These are phyloP conservation scores for Fusarium camptoceras DNA, from an alignment of 2,329 filamentous ascomycete genomes.

Conservation along the genomic window DNA sequence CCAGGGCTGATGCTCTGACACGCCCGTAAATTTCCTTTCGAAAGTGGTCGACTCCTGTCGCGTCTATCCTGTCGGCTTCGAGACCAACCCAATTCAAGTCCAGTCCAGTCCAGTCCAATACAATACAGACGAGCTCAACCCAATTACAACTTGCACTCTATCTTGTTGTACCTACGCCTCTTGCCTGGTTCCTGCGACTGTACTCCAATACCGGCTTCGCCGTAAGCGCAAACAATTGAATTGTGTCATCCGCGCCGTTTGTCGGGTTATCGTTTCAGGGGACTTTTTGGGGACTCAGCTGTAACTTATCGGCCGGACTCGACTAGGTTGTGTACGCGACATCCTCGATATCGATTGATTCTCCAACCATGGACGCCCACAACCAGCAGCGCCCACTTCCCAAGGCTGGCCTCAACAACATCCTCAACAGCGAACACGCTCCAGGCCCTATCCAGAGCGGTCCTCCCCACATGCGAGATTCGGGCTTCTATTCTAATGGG, in stretches of 20 bases:
- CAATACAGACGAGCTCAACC: not conserved
- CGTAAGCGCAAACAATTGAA: constrained; percentile 15
- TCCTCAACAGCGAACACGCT: constrained; percentile 54
- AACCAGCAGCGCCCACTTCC: constrained; percentile 45
- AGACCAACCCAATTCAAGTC: not conserved
- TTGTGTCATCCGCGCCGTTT: not conserved
- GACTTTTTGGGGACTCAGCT: constrained; percentile 10
- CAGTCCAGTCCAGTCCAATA: not conserved
- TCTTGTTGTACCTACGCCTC: constrained; percentile 16
- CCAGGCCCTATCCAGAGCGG: constrained; percentile 43
- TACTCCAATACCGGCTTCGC: constrained; percentile 6
- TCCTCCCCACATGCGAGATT: constrained; percentile 54
- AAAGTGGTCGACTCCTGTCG: constrained; percentile 15
- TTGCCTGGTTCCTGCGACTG: constrained; percentile 16
- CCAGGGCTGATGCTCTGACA: constrained; percentile 37
- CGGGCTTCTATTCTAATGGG: constrained; percentile 58
- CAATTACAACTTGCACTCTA: constrained; percentile 5
- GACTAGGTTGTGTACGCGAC: constrained; percentile 21
- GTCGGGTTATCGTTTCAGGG: constrained; percentile 13
- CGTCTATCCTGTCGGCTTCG: constrained; percentile 9
- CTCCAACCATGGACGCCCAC: constrained; percentile 45
- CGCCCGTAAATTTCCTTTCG: constrained; percentile 15
- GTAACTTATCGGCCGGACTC: constrained; percentile 14
- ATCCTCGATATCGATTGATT: constrained; percentile 20
- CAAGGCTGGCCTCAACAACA: constrained; percentile 55